A percentile compares a stretch with the other conserved stretches of the same genome.
phyloP scores from a whole-genome alignment of 306 rosid species.

The Quercus rubra region DNA sequence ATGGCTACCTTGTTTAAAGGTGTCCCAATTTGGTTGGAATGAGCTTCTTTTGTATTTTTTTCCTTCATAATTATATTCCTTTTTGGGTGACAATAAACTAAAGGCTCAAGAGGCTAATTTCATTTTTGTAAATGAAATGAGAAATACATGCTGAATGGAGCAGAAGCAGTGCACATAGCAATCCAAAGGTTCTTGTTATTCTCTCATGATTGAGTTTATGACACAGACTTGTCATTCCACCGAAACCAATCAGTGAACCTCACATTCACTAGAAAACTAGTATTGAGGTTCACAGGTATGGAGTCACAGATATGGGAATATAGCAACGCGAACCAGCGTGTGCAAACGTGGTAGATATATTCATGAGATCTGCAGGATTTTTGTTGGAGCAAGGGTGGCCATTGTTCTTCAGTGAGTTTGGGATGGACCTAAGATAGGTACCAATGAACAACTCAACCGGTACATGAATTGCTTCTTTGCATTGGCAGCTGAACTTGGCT shows the following conservation, averaged over 20 bases:
- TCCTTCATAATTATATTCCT: not conserved
- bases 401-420: conserved; percentile 76
- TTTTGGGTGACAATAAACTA: no score
- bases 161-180: conserved; percentile 82
- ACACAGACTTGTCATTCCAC: conserved; percentile 62
- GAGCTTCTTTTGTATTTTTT: not conserved
- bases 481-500: conserved; percentile 65
- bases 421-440: conserved; percentile 71
- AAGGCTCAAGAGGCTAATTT: no score
- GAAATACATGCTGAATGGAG: conserved; percentile 81
- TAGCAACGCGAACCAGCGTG: conserved; percentile 83
- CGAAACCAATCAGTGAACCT: conserved; percentile 36
- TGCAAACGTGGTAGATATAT: conserved; percentile 40
- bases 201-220: conserved; percentile 69
- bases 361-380: conserved; percentile 49
- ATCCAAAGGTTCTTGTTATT: conserved; percentile 69
- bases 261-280: conserved; percentile 54
- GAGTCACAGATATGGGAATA: conserved; percentile 62
- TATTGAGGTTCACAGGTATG: conserved; percentile 79
- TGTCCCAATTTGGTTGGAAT: conserved; percentile 53
- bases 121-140: not conserved
- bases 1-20: conserved; percentile 76
- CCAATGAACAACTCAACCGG: conserved; percentile 68
- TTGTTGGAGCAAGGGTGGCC: conserved; percentile 69
- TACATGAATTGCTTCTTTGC: conserved; percentile 64